Percentiles rank a stretch among this genome's conserved stretches.
Evolutionary conservation across 2,329 filamentous ascomycete genomes (phyloP).

Genomic region (Coleophoma cylindrospora): DNA sequence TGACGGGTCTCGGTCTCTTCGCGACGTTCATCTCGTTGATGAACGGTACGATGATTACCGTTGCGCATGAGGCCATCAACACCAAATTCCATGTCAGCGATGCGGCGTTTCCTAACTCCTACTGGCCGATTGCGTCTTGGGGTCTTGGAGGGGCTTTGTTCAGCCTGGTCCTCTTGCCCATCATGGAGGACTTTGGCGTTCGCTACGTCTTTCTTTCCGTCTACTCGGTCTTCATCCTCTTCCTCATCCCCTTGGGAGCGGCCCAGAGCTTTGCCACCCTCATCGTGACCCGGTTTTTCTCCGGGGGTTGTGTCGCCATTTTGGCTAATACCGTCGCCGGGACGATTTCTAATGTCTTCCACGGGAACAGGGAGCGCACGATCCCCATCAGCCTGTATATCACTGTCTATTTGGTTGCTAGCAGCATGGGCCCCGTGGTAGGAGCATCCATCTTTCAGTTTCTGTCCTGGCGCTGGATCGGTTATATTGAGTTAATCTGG

Average conservation of each 20-base stretch:
- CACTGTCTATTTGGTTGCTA: conserved; percentile 72
- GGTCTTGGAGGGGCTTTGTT: conserved; percentile 34
- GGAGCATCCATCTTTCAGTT: conserved; percentile 16
- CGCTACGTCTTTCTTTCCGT: conserved; percentile 19
- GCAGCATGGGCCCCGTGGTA: conserved; percentile 29
- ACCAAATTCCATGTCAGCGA: conserved; percentile 33
- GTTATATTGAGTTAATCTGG: conserved; percentile 28
- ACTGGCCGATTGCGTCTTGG: conserved; percentile 35
- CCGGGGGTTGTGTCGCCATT: conserved; percentile 20
- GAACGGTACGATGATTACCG: conserved; percentile 33
- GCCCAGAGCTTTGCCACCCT: conserved; percentile 26
- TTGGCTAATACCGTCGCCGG: conserved; percentile 11
- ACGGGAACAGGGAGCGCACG: conserved; percentile 17
- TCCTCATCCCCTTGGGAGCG: conserved; percentile 24
- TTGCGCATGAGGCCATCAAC: conserved; percentile 30
- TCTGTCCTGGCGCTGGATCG: conserved; percentile 24
- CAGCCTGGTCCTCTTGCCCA: conserved; percentile 33
- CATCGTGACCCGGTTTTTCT: conserved; percentile 22
- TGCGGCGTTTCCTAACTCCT: conserved; percentile 31
- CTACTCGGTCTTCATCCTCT: conserved; percentile 21
- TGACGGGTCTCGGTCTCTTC: conserved; percentile 22
- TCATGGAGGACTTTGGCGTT: conserved; percentile 33
- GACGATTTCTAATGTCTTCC: conserved; percentile 14
- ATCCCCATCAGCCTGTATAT: conserved; percentile 45
- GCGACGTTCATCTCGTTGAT: conserved; percentile 27